Evolutionary conservation across 1,284 basidiomycete genomes (phyloP), one percentile per base, ranked within the genome.

Genomic region (Heterobasidion irregulare): DNA sequence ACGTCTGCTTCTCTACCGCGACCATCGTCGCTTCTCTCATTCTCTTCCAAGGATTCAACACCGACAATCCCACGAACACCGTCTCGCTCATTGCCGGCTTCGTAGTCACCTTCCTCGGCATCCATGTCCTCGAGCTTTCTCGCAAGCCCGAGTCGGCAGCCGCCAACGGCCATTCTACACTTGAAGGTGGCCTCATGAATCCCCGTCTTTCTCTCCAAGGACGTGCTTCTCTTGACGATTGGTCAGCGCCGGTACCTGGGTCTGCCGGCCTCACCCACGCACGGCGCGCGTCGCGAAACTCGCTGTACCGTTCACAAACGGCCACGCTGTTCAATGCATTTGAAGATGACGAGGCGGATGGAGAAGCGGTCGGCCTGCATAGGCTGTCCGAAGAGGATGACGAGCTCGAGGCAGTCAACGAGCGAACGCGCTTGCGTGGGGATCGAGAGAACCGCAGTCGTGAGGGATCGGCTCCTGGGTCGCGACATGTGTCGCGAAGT

Each of bases 21-120:
- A 98, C 96, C 33, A 92, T 98, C 65, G 78, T 96, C 53, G 94
- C 96, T 0, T 98, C 94, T 53, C 83, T 98, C 60, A 94, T 98
- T 62, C 82, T 98, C 58, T 98, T 98, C 79, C 90, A 92, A 75
- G 96, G 96, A 1, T 92, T 99, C 78, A 95, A 98, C 74, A 98
- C 94, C 2, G 83, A 86, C 16, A 86, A 85, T 58, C 85, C 84
- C 4, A 81, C 83, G 41, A 90, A 92, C 70, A 91, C 91, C 35
- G 66, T 94, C 47, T 94, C 93, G 2, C 83, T 97, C 45, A 75
- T 97, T 53, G 82, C 84, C 57, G 94, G 94, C 49, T 95, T 97
- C 72, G 75, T 88, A 58, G 83, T 91, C 63, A 97, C 92, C 53
- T 97, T 96, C 75, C 81, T 95, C 62, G 94, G 94, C 53, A 93